These are phyloP conservation scores for Jaapia argillacea DNA, from an alignment of 768 basidiomycete species.

Conservation along the genomic window DNA sequence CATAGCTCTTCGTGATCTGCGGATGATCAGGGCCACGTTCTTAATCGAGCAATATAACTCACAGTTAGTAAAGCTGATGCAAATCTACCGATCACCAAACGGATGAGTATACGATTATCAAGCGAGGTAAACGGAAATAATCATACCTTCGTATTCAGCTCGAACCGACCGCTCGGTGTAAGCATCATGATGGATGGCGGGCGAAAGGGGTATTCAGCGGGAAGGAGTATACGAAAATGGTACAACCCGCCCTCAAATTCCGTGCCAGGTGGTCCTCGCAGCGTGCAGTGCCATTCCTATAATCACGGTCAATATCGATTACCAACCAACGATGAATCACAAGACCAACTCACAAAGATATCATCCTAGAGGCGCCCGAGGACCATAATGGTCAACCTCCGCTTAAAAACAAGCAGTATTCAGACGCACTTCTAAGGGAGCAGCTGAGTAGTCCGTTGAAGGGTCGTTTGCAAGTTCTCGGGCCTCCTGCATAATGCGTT, in stretches of 20 bases:
- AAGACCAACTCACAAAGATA: constrained; percentile 59
- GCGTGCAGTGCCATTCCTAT: constrained; percentile 95
- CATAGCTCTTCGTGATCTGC: constrained; percentile 91
- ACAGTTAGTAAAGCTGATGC: constrained; percentile 91
- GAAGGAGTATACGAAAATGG: constrained; percentile 84
- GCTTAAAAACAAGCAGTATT: constrained; percentile 3
- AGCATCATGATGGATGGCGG: constrained; percentile 94
- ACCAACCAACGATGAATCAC: constrained; percentile 2
- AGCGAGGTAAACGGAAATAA: background rate
- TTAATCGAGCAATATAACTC: constrained; percentile 20
- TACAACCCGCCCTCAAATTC: constrained; percentile 96
- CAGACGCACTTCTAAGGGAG: constrained; percentile 58
- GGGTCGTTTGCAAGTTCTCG: constrained; percentile 80
- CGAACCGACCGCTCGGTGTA: constrained; percentile 95
- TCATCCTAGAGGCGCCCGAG: constrained; percentile 46
- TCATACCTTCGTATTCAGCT: constrained; percentile 84
- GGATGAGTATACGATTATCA: constrained; percentile 4
- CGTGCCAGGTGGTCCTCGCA: constrained; percentile 78
- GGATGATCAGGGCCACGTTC: constrained; percentile 10
- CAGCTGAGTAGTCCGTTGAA: constrained; percentile 79
- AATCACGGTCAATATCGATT: constrained; percentile 9
- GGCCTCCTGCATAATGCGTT: constrained; percentile 96
- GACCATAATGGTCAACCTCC: constrained; percentile 3
- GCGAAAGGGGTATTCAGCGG: constrained; percentile 93
- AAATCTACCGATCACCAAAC: constrained; percentile 57